phyloP scores from a whole-genome alignment of 257 asterid species.

The Ajuga chamaepitys region DNA sequence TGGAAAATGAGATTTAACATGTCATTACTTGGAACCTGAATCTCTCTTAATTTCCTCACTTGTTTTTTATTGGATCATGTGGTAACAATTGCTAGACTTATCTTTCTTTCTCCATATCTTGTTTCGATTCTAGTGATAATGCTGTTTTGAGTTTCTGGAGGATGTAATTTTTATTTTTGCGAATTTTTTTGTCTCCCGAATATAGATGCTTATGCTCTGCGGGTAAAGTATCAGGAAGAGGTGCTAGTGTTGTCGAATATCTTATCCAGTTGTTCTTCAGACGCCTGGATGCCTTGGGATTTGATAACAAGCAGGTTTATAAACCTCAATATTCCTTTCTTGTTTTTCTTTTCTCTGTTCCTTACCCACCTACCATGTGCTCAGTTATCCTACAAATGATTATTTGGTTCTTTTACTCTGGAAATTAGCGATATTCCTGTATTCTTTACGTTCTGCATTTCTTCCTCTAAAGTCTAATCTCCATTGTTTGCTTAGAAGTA shows the following conservation, averaged over 20 bases:
- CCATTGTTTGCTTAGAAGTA: background rate
- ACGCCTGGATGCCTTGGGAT: conserved; percentile 73
- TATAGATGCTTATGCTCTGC: conserved; percentile 92
- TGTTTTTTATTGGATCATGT: background rate
- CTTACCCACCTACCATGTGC: conserved; percentile 8
- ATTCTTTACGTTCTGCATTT: conserved; percentile 2
- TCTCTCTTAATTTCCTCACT: background rate
- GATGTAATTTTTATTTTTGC: conserved; percentile 5
- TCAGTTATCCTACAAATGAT: background rate
- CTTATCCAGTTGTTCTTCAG: conserved; percentile 79
- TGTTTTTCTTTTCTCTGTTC: no score
- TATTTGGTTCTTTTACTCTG: background rate
- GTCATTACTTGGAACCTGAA: background rate
- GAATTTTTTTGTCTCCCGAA: conserved; percentile 24
- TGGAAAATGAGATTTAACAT: conserved; percentile 1
- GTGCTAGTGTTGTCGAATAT: conserved; percentile 63
- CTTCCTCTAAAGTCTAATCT: conserved; percentile 3
- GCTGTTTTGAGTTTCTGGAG: conserved; percentile 3
- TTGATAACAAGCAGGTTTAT: conserved; percentile 76
- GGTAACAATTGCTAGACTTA: background rate
- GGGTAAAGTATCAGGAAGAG: conserved; percentile 79
- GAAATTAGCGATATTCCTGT: background rate
- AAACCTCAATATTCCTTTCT: conserved; percentile 6
- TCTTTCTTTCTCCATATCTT: background rate
- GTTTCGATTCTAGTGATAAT: background rate